Base-by-base conservation (phyloP, 2,329 filamentous ascomycete species). In the Ascomycota sp. region DNA sequence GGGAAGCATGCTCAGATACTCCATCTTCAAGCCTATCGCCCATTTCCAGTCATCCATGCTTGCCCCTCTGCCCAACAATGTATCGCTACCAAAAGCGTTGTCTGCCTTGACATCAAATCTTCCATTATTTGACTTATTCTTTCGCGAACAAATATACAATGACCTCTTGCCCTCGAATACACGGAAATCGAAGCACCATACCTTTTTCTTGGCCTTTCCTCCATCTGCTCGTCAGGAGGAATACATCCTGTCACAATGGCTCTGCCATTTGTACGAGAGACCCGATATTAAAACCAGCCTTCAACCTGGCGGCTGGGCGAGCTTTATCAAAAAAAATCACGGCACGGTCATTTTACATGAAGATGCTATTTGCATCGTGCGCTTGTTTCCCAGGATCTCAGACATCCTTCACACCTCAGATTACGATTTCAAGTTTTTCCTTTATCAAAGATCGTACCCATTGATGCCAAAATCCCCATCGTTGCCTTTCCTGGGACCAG, bases 171-270 rank as follows among this genome's bases (percentile, higher is more conserved):
- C 48, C 4, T 24, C 26, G 30, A 38, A 29, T 36, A 10, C 24
- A 34, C 24, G 31, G 32, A 38, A 25, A 34, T 38, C 13, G 40
- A 37, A 39, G 7, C 43, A 40, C 24, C 42, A 47, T 4, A 43
- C 40, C 21, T 61, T 68, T 40, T 69, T 60, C 38, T 44, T 72
- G 1, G 49, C 59, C 2, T 69, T 69, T 33, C 64, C 66, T 1
- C 41, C 44, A 0, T 48, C 52, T 2, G 48, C 50, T 25, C 36
- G 40, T 7, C 36, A 49, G 9, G 52, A 55, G 28, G 49, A 51
- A 12, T 40, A 48, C 7, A 51, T 60, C 7, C n/a, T 68, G 2
- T 50, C 44, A 25, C 45, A 49, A 12, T 70, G 64, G 62, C 43
- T 71, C 8, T 50, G 48, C 6, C 42, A 41, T 5, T 53, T 49